Evolutionary conservation across 805 yeast species (phyloP), one percentile per base, ranked within the genome.

Genomic region (Ogataea populi-albae): DNA sequence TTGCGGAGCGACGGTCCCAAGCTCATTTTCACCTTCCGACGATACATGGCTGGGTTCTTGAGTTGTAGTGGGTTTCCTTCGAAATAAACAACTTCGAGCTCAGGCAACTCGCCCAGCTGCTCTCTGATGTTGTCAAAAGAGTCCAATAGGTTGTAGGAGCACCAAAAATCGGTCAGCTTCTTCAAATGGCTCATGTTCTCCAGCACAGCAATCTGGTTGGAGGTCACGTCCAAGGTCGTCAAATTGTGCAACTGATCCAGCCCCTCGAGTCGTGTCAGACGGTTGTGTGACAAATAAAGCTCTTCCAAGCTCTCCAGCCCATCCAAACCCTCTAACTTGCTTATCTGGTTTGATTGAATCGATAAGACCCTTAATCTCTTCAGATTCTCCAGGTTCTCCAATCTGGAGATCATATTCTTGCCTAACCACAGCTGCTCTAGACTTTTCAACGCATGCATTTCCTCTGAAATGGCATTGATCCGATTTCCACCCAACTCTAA

Each of bases 401-500:
- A 61, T 52, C 64, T 73, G 2, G 72, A 49, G 36, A 93, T 85
- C 43, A 73, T 73, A 61, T 93, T 93, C 54, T 88, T 87, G 30
- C 98, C 98, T 26, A 93, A 67, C 98, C 98, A 93, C 30, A 93
- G 65, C 55, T 89, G 84, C 45, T 77, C 75, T 28, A 93, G 62
- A 32, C 70, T 73, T 0, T 61, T 64, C 40, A 91, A 65, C 0
- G 63, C 59, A 15, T 71, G 69, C 47, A 89, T 55, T 26, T 77
- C 75, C 44, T 78, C 82, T 20, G 65, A 55, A 29, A 84, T 77
- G 26, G 51, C 59, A 28, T 75, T 69, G 30, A 87, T 72, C 39
- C 77, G 70, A 61, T 93, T 93, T 17, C 97, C 98, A 9, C 98
- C 98, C 26, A 93, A 68, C 61, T 93, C 98, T 36, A 93, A 64